Percentiles rank a stretch among this genome's conserved stretches.
Conservation (phyloP, 2,329 filamentous ascomycete genomes). For the Pezicula radicicola region DNA sequence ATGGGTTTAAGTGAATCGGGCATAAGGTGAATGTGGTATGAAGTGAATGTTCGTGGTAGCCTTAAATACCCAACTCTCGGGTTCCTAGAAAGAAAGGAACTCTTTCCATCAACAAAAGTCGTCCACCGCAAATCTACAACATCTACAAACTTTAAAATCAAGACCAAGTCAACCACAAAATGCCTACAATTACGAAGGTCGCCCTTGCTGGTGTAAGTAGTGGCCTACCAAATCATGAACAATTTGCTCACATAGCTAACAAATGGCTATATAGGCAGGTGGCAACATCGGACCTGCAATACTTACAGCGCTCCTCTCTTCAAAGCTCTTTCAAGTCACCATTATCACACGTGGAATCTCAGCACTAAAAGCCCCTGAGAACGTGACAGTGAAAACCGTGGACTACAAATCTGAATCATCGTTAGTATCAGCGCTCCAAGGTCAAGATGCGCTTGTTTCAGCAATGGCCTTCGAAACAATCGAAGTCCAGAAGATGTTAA, state of each 20-base stretch:
- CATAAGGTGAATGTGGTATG: too few species aligned
- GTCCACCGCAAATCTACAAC: too few species aligned
- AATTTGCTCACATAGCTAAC: background rate
- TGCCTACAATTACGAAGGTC: too few species aligned
- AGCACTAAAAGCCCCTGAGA: background rate
- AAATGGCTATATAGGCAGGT: background rate
- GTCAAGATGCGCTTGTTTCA: background rate
- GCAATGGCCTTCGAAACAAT: conserved; percentile 7
- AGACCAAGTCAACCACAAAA: too few species aligned
- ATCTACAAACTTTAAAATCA: too few species aligned
- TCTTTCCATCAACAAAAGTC: too few species aligned
- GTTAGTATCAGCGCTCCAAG: background rate
- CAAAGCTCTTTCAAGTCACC: background rate
- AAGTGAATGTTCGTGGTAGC: too few species aligned
- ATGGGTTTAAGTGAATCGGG: too few species aligned
- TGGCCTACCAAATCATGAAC: too few species aligned
- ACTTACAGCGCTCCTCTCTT: background rate
- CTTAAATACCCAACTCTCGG: too few species aligned
- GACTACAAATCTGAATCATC: background rate
- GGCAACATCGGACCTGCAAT: background rate
- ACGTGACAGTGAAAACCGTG: background rate
- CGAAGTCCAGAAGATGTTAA: conserved; percentile 27
- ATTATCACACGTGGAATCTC: background rate
- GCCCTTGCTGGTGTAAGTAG: too few species aligned
- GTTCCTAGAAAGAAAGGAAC: too few species aligned